Evolutionary conservation across 352 stramenopile species (phyloP), one percentile per base, ranked within the genome.

Genomic region (Pythium monospermum): DNA sequence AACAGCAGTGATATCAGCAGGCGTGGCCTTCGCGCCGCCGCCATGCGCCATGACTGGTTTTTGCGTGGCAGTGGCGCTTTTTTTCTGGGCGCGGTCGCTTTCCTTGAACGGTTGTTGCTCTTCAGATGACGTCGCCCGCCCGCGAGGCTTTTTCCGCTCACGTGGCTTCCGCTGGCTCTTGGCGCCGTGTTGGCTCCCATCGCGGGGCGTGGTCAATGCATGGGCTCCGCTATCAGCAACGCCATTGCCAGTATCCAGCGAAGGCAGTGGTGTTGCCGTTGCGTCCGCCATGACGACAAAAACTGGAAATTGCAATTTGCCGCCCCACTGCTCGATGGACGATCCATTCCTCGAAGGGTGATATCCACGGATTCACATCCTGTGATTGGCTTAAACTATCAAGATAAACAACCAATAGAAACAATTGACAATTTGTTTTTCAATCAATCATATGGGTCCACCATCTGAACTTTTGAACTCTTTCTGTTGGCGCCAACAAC

Each of bases 391-490:
- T n/a, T n/a, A n/a, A n/a, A n/a, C n/a, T n/a, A n/a, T n/a, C n/a
- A n/a, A n/a, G n/a, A n/a, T n/a, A n/a, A n/a, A n/a, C n/a, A n/a
- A n/a, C n/a, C n/a, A n/a, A n/a, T n/a, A n/a, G n/a, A 13, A 21
- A n/a, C 39, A 10, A 46, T 31, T 30, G 18, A 27, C 6, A 46
- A 46, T 46, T 28, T 25, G 3, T 19, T 38, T 54, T 39, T 54
- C 18, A 3, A 28, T 36, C 47, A 54, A 54, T 42, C 47, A 27
- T 4, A 38, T 26, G 15, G n/a, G n/a, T 15, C 15, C 13, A 11
- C 11, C 28, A 36, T 31, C 25, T 54, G 47, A 45, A 54, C 33
- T 19, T 54, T 54, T 45, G 36, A 54, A 52, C 13, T 15, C 27
- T 18, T 16, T 35, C 45, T 27, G 18, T 45, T 46, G 43, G n/a